phyloP scores from a whole-genome alignment of 2,329 filamentous ascomycete genomes.

The Bertia moriformis region DNA sequence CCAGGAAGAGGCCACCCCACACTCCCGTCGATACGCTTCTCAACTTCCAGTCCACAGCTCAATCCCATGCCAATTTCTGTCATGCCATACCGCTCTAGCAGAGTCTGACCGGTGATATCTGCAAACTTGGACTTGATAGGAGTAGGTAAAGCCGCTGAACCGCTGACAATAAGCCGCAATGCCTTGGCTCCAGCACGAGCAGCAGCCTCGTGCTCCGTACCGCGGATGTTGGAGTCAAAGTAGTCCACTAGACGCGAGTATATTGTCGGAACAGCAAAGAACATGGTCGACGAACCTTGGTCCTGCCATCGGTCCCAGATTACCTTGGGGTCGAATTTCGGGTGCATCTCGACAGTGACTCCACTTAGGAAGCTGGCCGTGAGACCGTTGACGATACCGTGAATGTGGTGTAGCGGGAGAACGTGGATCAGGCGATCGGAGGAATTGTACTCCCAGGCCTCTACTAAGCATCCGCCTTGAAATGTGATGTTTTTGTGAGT shows the following conservation, averaged over 20 bases:
- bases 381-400: conserved; percentile 32
- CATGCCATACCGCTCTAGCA: conserved; percentile 32
- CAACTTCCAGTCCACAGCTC: conserved; percentile 23
- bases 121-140: conserved; percentile 22
- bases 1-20: conserved; percentile 30
- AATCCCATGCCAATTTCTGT: conserved; percentile 32
- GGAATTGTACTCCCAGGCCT: conserved; percentile 22
- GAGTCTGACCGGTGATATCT: conserved; percentile 21
- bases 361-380: conserved; percentile 27
- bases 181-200: conserved; percentile 15
- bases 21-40: conserved; percentile 18
- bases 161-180: conserved; percentile 21
- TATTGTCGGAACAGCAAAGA: conserved; percentile 34
- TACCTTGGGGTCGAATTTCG: conserved; percentile 23
- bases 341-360: conserved; percentile 28
- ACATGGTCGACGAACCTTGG: conserved; percentile 24
- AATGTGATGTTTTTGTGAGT: conserved; percentile 19
- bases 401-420: conserved; percentile 32
- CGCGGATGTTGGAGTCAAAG: conserved; percentile 20
- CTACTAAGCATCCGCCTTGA: conserved; percentile 9
- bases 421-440: conserved; percentile 30
- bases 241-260: conserved; percentile 30
- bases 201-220: conserved; percentile 14
- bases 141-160: conserved; percentile 23
- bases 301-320: conserved; percentile 30